A percentile compares a stretch with the other conserved stretches of the same genome.
These are phyloP conservation scores for Xylariaceae sp. DNA, from an alignment of 2,329 filamentous ascomycete genomes.

Conservation along the genomic window DNA sequence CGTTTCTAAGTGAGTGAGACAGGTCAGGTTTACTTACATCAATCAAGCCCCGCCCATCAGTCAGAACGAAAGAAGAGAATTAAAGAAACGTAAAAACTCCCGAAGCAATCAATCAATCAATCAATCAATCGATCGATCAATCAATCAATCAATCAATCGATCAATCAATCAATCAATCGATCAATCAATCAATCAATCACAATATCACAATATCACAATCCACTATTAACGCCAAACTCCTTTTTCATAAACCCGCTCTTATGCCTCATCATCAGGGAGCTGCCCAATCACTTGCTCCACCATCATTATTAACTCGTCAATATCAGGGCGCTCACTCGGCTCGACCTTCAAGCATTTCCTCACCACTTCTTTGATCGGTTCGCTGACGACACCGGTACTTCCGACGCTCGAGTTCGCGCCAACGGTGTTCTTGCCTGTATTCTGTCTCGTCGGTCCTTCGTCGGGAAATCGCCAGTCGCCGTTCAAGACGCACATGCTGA, in stretches of 20 bases:
- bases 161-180: too few relatives aligned
- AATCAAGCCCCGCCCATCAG: background rate
- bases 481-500: constrained; percentile 86
- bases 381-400: constrained; percentile 58
- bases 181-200: too few relatives aligned
- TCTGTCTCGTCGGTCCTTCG: constrained; percentile 58
- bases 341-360: constrained; percentile 81
- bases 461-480: constrained; percentile 97
- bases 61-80: background rate
- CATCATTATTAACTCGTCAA: constrained; percentile 33
- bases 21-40: background rate
- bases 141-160: too few relatives aligned
- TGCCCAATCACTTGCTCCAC: constrained; percentile 32
- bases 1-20: constrained; percentile 2
- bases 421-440: constrained; percentile 40
- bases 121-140: too few relatives aligned
- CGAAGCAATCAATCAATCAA: too few relatives aligned
- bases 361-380: constrained; percentile 80
- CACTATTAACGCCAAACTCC: constrained; percentile 8
- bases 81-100: background rate
- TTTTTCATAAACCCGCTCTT: constrained; percentile 2
- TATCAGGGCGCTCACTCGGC: constrained; percentile 68
- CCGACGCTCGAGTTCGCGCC: constrained; percentile 32
- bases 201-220: background rate
- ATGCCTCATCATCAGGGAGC: constrained; percentile 29